Evolutionary conservation across 768 basidiomycete genomes (phyloP), one percentile per base, ranked within the genome.

Genomic region (Boletus reticuloceps): DNA sequence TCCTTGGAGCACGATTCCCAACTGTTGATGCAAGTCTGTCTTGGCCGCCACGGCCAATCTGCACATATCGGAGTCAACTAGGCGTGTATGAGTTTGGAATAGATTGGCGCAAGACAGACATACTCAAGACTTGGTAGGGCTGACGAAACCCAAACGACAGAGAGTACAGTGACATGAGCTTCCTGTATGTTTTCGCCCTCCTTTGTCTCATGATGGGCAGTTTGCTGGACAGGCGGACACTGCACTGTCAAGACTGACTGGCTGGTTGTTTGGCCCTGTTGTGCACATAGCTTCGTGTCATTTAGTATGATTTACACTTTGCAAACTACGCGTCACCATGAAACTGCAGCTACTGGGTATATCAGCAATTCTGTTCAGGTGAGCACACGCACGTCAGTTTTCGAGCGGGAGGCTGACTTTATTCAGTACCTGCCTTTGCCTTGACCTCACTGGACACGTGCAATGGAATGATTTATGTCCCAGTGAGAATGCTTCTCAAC

Each of bases 111-210:
- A 37, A 31, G 12, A 22, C 20, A 38, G 36, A 72, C 78, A 59
- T 62, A 94, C 94, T 82, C 25, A 98, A 80, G 8, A 96, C 81
- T 77, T 98, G 97, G 70, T 94, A 98, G 0, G 97, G 96, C 64
- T 94, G 85, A 43, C 94, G 77, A 71, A 98, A 98, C 7, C 89
- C 89, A 71, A 98, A 98, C 3, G 86, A 80, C 70, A 88, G 81
- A 57, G 80, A 82, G 69, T 98, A 98, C 47, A 95, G 75, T 16
- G 85, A 80, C 95, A 99, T 98, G 50, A 96, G 88, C 69, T 94
- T 94, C 61, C 88, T 83, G 74, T 98, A 98, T 1, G 87, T 83
- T 73, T 99, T 99, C 27, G 94, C 93, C 69, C 97, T 82, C 74
- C 92, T 97, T 75, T 97, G 93, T 52, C 94, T 80, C 97, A 99